Base-by-base conservation (phyloP, 2,329 filamentous ascomycete species). In the Trichoderma arundinaceum region DNA sequence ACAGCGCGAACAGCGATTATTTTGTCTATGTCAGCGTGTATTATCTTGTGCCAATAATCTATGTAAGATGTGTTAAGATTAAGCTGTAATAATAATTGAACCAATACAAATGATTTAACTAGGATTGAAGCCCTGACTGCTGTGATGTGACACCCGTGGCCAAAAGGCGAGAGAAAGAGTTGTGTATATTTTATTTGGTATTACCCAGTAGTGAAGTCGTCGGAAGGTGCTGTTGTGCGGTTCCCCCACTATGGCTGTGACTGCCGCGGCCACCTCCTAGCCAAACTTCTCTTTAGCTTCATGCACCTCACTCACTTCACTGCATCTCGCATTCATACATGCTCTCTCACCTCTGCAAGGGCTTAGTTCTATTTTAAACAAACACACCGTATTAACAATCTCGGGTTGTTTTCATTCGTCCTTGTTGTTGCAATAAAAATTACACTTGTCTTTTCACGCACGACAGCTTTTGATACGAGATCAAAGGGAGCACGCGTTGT, bases 1-100 rank as follows among this genome's bases (percentile, higher is more conserved):
- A 64, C 57, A 57, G 51, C 58, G 57, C 64, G 58, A 52, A 51
- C 57, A 56, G 64, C 64, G 64, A 62, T 61, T 49, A 56, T 35
- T 52, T 64, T 65, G 54, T 53, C 32, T 22, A 54, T 38, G 38
- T n/a, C 51, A 33, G 17, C 41, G 28, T 46, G 59, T 39, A 22
- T 41, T 41, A 17, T 17, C 46, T 22, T 2, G 51, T 22, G 13
- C 17, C 13, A 32, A 13, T 22, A 8, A 33, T 38, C 17, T 39
- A 8, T 54, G 48, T 53, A 53, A 32, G 19, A 62, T 35, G n/a
- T 19, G 3, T 28, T 46, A 32, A 10, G 22, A n/a, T 22, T 43
- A 15, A 15, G 22, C 22, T 22, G 48, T 53, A 52, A 52, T 43
- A 52, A 22, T 33, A 61, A 53, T 62, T 43, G n/a, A 51, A 41